Conservation (phyloP, 1,284 basidiomycete genomes). For the Sporisorium graminicola region DNA sequence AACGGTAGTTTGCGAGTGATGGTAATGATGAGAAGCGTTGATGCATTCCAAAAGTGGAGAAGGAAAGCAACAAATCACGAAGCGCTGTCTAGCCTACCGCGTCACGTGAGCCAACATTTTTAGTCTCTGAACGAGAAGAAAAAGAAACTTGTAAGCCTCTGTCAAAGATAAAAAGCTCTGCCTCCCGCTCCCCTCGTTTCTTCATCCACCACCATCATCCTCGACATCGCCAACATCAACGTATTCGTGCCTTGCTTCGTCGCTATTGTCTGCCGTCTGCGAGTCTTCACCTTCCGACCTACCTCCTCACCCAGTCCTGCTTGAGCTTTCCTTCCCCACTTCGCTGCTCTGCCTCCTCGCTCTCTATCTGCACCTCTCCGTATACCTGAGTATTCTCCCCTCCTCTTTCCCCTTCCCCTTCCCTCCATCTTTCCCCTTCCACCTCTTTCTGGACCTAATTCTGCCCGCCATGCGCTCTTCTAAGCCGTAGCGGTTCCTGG, state of each 20-base stretch:
- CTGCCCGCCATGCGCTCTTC: conserved; percentile 52
- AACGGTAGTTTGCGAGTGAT: not conserved
- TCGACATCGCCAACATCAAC: conserved; percentile 2
- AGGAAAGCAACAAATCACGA: conserved; percentile 15
- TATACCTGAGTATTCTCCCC: not conserved
- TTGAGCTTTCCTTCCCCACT: not conserved
- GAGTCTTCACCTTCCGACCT: not conserved
- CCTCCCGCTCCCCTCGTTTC: not conserved
- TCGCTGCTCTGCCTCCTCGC: not conserved
- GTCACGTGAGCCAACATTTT: conserved; percentile 37
- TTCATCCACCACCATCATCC: conserved; percentile 10
- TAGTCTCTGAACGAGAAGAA: not conserved
- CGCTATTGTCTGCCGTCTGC: not conserved
- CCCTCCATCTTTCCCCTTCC: not conserved
- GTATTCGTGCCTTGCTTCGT: not conserved
- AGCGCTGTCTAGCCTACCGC: conserved; percentile 1
- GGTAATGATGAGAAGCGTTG: conserved; percentile 3
- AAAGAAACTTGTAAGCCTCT: conserved; percentile 8
- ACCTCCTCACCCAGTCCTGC: not conserved
- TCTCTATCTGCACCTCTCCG: not conserved
- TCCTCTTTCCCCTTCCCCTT: not conserved
- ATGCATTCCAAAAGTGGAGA: conserved; percentile 35
- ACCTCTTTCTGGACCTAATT: conserved; percentile 42
- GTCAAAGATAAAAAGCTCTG: not conserved
- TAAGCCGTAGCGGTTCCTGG: conserved; percentile 58